A percentile compares a stretch with the other conserved stretches of the same genome.
These are phyloP conservation scores for Fusarium vanettenii DNA, from an alignment of 2,329 filamentous ascomycete genomes.

Conservation along the genomic window DNA sequence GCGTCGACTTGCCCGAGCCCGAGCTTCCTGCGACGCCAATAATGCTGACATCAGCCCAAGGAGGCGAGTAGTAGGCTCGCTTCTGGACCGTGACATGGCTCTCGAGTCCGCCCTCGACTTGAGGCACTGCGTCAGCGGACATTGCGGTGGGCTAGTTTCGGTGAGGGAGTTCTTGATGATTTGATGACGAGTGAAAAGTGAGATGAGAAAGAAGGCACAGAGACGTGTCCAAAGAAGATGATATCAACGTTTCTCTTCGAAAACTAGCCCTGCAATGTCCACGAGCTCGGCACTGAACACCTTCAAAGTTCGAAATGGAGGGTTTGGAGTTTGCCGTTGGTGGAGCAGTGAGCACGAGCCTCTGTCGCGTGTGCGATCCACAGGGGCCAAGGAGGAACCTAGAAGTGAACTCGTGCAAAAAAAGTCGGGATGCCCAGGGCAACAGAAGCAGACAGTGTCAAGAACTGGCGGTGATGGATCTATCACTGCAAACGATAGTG, in stretches of 20 bases:
- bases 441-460: not conserved
- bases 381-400: constrained; percentile 30
- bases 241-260: constrained; percentile 14
- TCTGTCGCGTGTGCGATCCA: constrained; percentile 40
- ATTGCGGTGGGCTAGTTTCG: constrained; percentile 37
- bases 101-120: constrained; percentile 43
- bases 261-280: constrained; percentile 40
- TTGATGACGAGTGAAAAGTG: not conserved
- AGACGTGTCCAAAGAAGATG: not conserved
- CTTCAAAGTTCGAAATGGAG: constrained; percentile 31
- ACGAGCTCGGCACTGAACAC: constrained; percentile 24
- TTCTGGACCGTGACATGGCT: constrained; percentile 64
- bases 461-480: not conserved
- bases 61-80: constrained; percentile 85
- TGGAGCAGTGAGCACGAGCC: constrained; percentile 40
- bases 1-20: constrained; percentile 92
- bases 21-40: constrained; percentile 97
- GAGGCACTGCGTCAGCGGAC: constrained; percentile 29
- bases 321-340: constrained; percentile 35
- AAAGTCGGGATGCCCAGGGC: not conserved
- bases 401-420: constrained; percentile 28
- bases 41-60: constrained; percentile 96
- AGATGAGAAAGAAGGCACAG: not conserved
- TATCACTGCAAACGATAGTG: not conserved
- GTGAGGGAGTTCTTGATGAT: constrained; percentile 19